Evolutionary conservation across 2,329 filamentous ascomycete species (phyloP), one percentile per base, ranked within the genome.

Genomic region (Talaromyces sp.): DNA sequence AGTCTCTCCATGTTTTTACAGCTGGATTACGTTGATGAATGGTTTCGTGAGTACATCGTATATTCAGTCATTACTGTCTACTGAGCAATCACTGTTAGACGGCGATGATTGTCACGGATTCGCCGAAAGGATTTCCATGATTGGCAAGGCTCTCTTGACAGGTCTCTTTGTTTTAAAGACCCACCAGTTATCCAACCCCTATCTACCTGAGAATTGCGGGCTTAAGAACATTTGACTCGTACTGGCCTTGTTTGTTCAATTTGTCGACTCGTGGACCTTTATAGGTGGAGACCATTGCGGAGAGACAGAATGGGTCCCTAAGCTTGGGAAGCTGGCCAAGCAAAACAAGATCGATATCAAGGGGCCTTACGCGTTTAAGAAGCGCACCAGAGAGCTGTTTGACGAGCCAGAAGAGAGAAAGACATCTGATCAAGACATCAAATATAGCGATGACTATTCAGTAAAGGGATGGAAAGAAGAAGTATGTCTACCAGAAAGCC

Each of bases 71-170:
- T 52, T 24, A n/a, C 21, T 24, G 29, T 59, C 7, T 53, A 56
- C 46, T 56, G 9, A 55, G 10, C 14, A n/a, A 35, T 27, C 8
- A 4, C n/a, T 14, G 6, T 35, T 53, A 60, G 58, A 56, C 8
- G 54, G 53, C 27, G 58, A 60, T 53, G 54, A 60, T 35, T 27
- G 54, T 27, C 54, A 31, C 26, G 58, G 54, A 53, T 46, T 46
- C 29, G 24, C 43, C 31, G 58, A 53, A 56, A 56, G 54, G 6
- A 52, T 60, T 56, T 41, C 54, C 35, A 29, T 56, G 19, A 12
- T 60, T 26, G 58, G 58, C 32, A 60, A 57, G 35, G 58, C 58
- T 56, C 54, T 60, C 21, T 27, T 60, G 46, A 56, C 58, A 21
- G 54, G 58, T 19, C 48, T 60, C 27, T 8, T 24, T 1, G 19